These are phyloP conservation scores for Coix lacrymajobi DNA, from an alignment of 176 grass and related monocot species.

Conservation along the genomic window DNA sequence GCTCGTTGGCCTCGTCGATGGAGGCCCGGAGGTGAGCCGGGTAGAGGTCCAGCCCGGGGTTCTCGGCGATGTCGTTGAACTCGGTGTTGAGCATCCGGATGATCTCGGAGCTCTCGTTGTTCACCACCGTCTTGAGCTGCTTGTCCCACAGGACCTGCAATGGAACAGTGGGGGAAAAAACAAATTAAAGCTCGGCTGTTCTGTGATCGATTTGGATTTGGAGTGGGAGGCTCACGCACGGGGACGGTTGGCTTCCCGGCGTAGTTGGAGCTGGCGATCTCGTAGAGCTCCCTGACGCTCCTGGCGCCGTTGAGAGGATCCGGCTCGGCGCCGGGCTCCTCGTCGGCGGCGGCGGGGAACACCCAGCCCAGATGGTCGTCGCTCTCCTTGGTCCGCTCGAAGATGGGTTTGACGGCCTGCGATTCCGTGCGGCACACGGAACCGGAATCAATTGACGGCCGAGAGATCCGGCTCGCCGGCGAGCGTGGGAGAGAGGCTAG, in stretches of 20 bases:
- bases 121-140: slow-evolving; percentile 82
- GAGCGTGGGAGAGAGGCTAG: no score
- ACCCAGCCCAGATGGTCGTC: slow-evolving; percentile 93
- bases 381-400: slow-evolving; percentile 67
- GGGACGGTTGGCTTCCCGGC: slow-evolving; percentile 79
- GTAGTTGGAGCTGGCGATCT: slow-evolving; percentile 77
- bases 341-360: slow-evolving; percentile 51
- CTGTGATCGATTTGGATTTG: background rate
- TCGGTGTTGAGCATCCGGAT: slow-evolving; percentile 92
- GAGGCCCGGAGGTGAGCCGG: slow-evolving; percentile 39
- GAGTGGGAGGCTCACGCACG: slow-evolving; percentile 26
- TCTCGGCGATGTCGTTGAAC: slow-evolving; percentile 65
- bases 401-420: slow-evolving; percentile 77
- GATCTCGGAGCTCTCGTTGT: slow-evolving; percentile 96
- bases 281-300: slow-evolving; percentile 78
- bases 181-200: background rate
- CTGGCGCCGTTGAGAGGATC: slow-evolving; percentile 64
- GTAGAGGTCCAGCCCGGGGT: slow-evolving; percentile 70
- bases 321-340: slow-evolving; percentile 61
- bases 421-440: background rate
- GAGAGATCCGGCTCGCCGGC: no score
- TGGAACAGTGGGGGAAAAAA: background rate
- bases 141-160: slow-evolving; percentile 90
- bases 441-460: background rate
- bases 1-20: slow-evolving; percentile 64